These are phyloP conservation scores for Globisporangium viniferum DNA, from an alignment of 352 stramenopile species.

Conservation along the genomic window DNA sequence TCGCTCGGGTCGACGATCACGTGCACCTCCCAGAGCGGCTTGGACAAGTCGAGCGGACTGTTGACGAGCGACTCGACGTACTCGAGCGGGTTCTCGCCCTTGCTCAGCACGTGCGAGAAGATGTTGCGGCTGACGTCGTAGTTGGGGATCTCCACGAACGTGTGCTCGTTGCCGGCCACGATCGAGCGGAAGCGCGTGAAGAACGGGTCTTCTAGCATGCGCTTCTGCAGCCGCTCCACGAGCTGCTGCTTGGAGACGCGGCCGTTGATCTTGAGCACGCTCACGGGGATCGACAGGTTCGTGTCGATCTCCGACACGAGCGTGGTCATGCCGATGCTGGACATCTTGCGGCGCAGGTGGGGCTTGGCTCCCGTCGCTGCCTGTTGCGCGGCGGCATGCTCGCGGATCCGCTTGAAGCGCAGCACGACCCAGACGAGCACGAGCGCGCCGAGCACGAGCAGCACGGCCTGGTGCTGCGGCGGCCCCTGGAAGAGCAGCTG, in stretches of 20 bases:
- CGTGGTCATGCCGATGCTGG: slow-evolving; percentile 67
- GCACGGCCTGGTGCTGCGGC: slow-evolving; percentile 17
- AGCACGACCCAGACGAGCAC: slow-evolving; percentile 20
- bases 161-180: slow-evolving; percentile 38
- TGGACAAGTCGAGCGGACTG: slow-evolving; percentile 55
- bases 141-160: slow-evolving; percentile 56
- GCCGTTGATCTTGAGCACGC: slow-evolving; percentile 53
- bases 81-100: slow-evolving; percentile 53
- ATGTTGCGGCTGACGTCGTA: slow-evolving; percentile 61
- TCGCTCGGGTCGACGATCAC: slow-evolving; percentile 43
- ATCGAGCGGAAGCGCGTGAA: slow-evolving; percentile 70
- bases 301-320: slow-evolving; percentile 68
- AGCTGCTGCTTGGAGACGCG: slow-evolving; percentile 41
- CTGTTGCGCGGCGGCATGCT: slow-evolving; percentile 12
- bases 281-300: slow-evolving; percentile 78
- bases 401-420: slow-evolving; percentile 7
- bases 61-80: slow-evolving; percentile 75
- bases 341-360: slow-evolving; percentile 51
- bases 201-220: slow-evolving; percentile 55
- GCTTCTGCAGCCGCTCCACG: slow-evolving; percentile 43
- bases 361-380: slow-evolving; percentile 19
- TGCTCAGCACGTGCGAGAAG: slow-evolving; percentile 45
- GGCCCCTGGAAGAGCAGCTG: slow-evolving; percentile 16
- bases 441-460: slow-evolving; percentile 17
- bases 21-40: slow-evolving; percentile 76